phyloP scores from a whole-genome alignment of 2,329 filamentous ascomycete species.

The Cladosporium austrohemisphaericum region DNA sequence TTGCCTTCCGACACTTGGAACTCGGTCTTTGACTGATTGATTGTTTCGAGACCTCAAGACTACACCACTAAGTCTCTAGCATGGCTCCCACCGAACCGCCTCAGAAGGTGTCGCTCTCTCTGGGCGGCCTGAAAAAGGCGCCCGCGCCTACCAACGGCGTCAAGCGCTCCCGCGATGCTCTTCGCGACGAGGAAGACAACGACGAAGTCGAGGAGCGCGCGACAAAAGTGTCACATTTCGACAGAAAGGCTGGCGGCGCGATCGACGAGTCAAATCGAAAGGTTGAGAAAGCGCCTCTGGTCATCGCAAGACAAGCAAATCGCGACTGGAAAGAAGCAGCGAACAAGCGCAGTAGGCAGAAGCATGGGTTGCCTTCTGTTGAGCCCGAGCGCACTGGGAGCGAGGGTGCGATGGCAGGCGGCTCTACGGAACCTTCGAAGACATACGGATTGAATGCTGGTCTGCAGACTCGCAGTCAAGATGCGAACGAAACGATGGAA shows the following conservation, averaged over 20 bases:
- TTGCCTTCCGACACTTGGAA: conserved; percentile 1
- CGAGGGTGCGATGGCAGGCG: neutral
- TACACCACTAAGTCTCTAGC: neutral
- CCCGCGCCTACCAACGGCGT: conserved; percentile 33
- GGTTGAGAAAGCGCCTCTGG: conserved; percentile 42
- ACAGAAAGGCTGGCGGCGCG: conserved; percentile 49
- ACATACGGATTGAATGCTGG: conserved; percentile 53
- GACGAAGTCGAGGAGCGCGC: conserved; percentile 48
- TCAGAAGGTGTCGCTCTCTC: conserved; percentile 29
- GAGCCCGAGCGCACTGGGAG: too few species aligned
- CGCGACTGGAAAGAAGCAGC: conserved; percentile 59
- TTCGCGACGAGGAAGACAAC: conserved; percentile 38
- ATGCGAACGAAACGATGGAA: conserved; percentile 33
- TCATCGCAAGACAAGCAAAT: conserved; percentile 59
- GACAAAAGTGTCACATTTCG: conserved; percentile 54
- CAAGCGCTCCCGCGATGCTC: conserved; percentile 41
- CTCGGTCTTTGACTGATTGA: conserved; percentile 7
- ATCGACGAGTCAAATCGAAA: conserved; percentile 37
- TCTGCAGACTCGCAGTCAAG: neutral
- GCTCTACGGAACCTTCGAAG: neutral
- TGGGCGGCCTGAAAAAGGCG: conserved; percentile 27
- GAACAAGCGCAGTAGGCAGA: conserved; percentile 46
- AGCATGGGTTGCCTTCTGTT: conserved; percentile 53
- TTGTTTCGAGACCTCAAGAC: too few species aligned
- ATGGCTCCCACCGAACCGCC: conserved; percentile 5